A percentile compares a stretch with the other conserved stretches of the same genome.
Conservation (phyloP, 371 early-diverging fungal species). For the Syncephalastrum monosporum region DNA sequence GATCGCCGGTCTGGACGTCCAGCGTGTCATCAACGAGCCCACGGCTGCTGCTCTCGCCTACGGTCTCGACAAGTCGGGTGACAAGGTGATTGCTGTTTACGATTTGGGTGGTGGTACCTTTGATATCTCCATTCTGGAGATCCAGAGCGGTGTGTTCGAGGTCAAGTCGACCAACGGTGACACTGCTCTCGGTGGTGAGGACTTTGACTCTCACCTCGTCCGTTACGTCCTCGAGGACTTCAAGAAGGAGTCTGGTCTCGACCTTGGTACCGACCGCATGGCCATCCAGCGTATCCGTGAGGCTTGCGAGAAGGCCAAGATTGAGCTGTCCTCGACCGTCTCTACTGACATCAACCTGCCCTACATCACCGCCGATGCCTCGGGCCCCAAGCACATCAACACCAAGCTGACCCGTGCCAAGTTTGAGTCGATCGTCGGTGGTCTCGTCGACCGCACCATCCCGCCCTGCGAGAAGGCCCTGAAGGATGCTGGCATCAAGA, state of each 20-base stretch:
- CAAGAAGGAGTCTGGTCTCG: slow-evolving; percentile 76
- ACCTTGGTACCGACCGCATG: slow-evolving; percentile 82
- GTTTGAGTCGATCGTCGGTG: slow-evolving; percentile 82
- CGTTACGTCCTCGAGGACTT: slow-evolving; percentile 82
- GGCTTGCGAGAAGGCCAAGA: slow-evolving; percentile 99
- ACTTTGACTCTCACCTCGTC: slow-evolving; percentile 93
- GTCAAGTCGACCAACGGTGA: slow-evolving; percentile 97
- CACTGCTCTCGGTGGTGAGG: slow-evolving; percentile 99
- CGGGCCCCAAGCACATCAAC: slow-evolving; percentile 97
- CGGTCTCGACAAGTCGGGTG: slow-evolving; percentile 94
- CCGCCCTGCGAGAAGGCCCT: slow-evolving; percentile 96
- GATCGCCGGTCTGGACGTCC: slow-evolving; percentile 95
- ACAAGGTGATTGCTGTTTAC: slow-evolving; percentile 96
- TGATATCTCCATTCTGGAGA: slow-evolving; percentile 98
- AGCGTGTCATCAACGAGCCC: slow-evolving; percentile 99
- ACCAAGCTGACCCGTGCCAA: slow-evolving; percentile 88
- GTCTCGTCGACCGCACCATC: slow-evolving; percentile 89
- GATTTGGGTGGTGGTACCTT: slow-evolving; percentile 99
- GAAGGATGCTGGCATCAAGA: slow-evolving; percentile 89
- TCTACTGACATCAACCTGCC: slow-evolving; percentile 97
- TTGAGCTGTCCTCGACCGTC: slow-evolving; percentile 90
- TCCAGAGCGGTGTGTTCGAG: slow-evolving; percentile 98
- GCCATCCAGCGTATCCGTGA: slow-evolving; percentile 95
- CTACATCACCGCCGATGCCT: slow-evolving; percentile 90
- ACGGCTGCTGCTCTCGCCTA: slow-evolving; percentile 99